A percentile compares a stretch with the other conserved stretches of the same genome.
Evolutionary conservation across 805 yeast genomes (phyloP).

Genomic region (Hanseniaspora occidentalis): DNA sequence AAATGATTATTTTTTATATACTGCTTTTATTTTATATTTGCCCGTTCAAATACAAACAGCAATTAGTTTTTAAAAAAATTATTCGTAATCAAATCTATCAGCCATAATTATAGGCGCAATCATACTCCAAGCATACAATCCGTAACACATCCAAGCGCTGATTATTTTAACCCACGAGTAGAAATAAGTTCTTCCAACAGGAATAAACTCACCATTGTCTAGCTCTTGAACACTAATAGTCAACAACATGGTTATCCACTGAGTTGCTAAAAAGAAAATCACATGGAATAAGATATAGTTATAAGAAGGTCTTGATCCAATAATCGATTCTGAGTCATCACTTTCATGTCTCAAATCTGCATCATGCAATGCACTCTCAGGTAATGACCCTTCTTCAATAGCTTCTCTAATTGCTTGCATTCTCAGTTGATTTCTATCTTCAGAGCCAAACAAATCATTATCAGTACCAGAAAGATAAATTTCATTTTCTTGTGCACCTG

Average conservation of each 20-base stretch:
- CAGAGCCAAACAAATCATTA: conserved; percentile 13
- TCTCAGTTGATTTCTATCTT: conserved; percentile 55
- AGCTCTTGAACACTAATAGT: conserved; percentile 85
- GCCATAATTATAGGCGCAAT: conserved; percentile 86
- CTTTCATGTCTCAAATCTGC: conserved; percentile 28
- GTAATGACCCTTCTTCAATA: conserved; percentile 90
- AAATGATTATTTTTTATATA: not conserved
- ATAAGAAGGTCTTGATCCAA: conserved; percentile 53
- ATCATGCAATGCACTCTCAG: conserved; percentile 81
- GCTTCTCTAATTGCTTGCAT: conserved; percentile 85
- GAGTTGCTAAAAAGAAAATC: conserved; percentile 89
- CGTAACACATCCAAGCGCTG: conserved; percentile 85
- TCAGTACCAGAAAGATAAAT: conserved; percentile 21
- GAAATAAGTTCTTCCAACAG: conserved; percentile 94
- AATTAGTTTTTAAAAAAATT: conserved; percentile 9
- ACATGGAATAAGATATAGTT: conserved; percentile 82
- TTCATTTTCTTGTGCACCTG: conserved; percentile 24
- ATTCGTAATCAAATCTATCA: conserved; percentile 53
- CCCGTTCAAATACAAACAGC: not conserved
- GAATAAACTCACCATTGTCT: conserved; percentile 78
- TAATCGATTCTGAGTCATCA: conserved; percentile 42
- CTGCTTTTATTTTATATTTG: not conserved
- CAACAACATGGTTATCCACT: conserved; percentile 85
- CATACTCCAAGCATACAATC: conserved; percentile 79
- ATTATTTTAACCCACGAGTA: conserved; percentile 89